Percentiles rank a stretch among this genome's conserved stretches.
Conservation (phyloP, 192 early-diverging fungal species). For the Podila horticola region DNA sequence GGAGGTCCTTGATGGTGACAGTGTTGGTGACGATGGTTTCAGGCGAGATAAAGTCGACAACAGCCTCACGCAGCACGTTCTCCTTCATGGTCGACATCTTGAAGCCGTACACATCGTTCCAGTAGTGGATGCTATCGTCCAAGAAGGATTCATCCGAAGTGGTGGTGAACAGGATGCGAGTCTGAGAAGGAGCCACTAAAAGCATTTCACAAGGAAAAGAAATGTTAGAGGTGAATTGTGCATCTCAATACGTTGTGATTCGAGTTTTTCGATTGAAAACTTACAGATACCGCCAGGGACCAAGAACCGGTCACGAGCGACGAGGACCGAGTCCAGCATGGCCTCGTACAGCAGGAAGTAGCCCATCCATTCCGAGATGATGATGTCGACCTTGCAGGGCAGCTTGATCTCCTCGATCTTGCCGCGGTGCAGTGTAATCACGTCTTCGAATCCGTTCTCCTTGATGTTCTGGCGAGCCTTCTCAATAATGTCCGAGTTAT, state of each 20-base stretch:
- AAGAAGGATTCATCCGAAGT: slow-evolving; percentile 95
- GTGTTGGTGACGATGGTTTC: slow-evolving; percentile 85
- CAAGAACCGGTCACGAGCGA: slow-evolving; percentile 90
- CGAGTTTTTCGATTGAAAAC: slow-evolving; percentile 89
- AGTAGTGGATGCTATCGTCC: slow-evolving; percentile 70
- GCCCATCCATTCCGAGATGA: slow-evolving; percentile 99
- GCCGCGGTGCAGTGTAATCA: slow-evolving; percentile 91
- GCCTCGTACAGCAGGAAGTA: slow-evolving; percentile 98
- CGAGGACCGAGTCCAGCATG: slow-evolving; percentile 99
- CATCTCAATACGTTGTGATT: slow-evolving; percentile 70
- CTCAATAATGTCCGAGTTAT: slow-evolving; percentile 98
- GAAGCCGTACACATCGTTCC: slow-evolving; percentile 68
- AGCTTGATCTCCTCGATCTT: slow-evolving; percentile 97
- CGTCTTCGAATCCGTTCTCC: slow-evolving; percentile 92
- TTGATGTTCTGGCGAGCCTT: slow-evolving; percentile 94
- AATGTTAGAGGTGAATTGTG: background rate
- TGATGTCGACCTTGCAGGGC: slow-evolving; percentile 98
- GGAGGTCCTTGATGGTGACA: slow-evolving; percentile 76
- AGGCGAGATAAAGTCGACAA: slow-evolving; percentile 95
- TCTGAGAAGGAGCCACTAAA: slow-evolving; percentile 55
- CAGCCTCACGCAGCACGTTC: slow-evolving; percentile 86
- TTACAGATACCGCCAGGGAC: slow-evolving; percentile 84
- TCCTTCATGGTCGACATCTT: slow-evolving; percentile 95
- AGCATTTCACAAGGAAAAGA: no score
- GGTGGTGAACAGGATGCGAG: slow-evolving; percentile 69